Conservation (phyloP, 352 stramenopile genomes). For the Globisporangium irregulare region DNA sequence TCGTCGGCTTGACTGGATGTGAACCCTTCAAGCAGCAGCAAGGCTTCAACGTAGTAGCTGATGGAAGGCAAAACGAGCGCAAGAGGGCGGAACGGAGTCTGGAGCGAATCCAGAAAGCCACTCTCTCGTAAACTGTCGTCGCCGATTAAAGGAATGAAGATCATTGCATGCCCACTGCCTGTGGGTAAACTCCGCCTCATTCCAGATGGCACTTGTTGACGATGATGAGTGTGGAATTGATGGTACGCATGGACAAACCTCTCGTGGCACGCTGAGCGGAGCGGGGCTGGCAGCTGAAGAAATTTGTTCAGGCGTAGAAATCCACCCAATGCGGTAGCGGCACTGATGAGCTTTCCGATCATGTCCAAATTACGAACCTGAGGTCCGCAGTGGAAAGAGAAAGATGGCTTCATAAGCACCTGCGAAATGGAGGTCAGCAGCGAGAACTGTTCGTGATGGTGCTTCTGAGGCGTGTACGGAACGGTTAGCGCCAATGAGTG, state of each 20-base stretch:
- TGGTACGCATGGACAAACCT: slow-evolving; percentile 5
- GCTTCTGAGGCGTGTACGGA: slow-evolving; percentile 17
- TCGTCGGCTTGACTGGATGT: slow-evolving; percentile 11
- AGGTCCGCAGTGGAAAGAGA: slow-evolving; percentile 7
- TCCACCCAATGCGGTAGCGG: slow-evolving; percentile 2
- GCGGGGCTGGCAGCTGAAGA: background rate
- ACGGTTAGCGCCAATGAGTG: slow-evolving; percentile 28
- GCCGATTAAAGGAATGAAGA: slow-evolving; percentile 30
- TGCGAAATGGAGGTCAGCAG: slow-evolving; percentile 25
- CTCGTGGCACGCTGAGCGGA: slow-evolving; percentile 11
- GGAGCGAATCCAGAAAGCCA: slow-evolving; percentile 25
- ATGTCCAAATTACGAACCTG: slow-evolving; percentile 1
- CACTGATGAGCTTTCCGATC: slow-evolving; percentile 4
- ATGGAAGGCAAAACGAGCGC: slow-evolving; percentile 24
- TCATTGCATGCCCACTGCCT: background rate
- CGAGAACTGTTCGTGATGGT: slow-evolving; percentile 9
- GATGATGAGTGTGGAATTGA: background rate
- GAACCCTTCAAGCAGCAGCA: slow-evolving; percentile 32
- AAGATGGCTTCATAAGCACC: slow-evolving; percentile 25
- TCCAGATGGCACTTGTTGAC: background rate
- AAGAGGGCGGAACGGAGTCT: slow-evolving; percentile 30
- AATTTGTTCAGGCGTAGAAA: slow-evolving; percentile 5
- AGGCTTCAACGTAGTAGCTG: slow-evolving; percentile 25
- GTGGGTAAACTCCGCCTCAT: background rate
- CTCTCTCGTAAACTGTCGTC: slow-evolving; percentile 12